Conservation (phyloP, 176 grass and related monocot genomes). For the Oryza longistaminata region DNA sequence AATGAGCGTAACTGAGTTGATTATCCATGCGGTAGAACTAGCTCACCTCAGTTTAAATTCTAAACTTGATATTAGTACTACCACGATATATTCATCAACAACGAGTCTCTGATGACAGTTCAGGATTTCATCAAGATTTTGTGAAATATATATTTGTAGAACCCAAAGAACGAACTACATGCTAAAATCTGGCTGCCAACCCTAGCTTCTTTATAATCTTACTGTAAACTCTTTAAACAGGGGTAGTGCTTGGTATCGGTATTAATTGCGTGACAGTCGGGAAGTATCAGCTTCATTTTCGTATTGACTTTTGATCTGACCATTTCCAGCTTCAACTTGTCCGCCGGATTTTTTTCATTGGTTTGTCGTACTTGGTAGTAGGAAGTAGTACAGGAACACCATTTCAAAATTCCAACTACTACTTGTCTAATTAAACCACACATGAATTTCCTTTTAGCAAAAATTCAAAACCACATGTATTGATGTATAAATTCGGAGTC, state of each 20-base stretch:
- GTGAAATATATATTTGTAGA: too few species aligned
- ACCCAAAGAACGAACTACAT: too few species aligned
- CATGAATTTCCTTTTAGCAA: background rate
- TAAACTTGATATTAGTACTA: too few species aligned
- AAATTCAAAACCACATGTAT: background rate
- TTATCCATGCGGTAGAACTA: too few species aligned
- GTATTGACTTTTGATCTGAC: background rate
- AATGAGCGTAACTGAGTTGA: too few species aligned
- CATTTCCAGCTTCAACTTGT: background rate
- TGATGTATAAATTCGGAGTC: background rate
- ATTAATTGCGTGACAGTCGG: background rate
- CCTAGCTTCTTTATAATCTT: too few species aligned
- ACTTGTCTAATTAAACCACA: background rate
- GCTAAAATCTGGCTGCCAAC: too few species aligned
- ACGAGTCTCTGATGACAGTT: fast-evolving
- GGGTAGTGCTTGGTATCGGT: background rate
- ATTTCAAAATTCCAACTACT: too few species aligned
- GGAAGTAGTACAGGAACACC: background rate
- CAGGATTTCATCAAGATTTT: too few species aligned
- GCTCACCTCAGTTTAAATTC: too few species aligned
- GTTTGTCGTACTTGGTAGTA: background rate
- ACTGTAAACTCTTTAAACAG: too few species aligned
- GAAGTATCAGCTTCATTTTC: background rate
- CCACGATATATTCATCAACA: too few species aligned
- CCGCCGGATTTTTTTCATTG: background rate